Evolutionary conservation across 371 early-diverging fungal species (phyloP).

Genomic region (Syncephalastrum contaminatum): DNA sequence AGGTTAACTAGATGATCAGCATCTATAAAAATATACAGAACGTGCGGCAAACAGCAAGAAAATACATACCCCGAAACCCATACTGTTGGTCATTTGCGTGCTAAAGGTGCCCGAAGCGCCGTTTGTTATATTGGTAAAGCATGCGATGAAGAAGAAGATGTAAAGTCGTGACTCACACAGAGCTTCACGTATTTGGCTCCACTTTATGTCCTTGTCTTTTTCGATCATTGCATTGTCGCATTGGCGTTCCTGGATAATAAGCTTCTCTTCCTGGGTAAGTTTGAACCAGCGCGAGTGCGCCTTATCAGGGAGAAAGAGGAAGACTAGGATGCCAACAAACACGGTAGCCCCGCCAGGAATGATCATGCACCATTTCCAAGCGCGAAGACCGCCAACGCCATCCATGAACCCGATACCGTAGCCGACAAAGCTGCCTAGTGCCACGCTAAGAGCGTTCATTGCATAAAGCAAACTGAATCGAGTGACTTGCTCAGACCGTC

Average conservation of each 20-base stretch:
- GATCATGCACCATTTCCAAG: constrained; percentile 28
- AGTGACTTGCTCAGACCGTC: constrained; percentile 23
- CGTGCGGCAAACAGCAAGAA: too few relatives aligned
- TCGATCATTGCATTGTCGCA: constrained; percentile 20
- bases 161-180: constrained; percentile 18
- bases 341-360: constrained; percentile 11
- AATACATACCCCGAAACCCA: constrained; percentile 31
- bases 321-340: constrained; percentile 8
- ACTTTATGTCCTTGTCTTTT: constrained; percentile 17
- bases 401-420: constrained; percentile 10
- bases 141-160: constrained; percentile 19
- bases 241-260: constrained; percentile 17
- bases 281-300: constrained; percentile 10
- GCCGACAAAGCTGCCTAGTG: constrained; percentile 15
- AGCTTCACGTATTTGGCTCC: constrained; percentile 24
- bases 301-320: constrained; percentile 16
- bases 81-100: constrained; percentile 27
- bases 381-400: too few relatives aligned
- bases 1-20: too few relatives aligned
- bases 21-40: too few relatives aligned
- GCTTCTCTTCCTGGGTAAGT: constrained; percentile 13
- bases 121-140: constrained; percentile 32
- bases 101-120: constrained; percentile 31
- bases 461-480: constrained; percentile 21
- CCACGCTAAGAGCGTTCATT: constrained; percentile 12